Conservation (phyloP, 2,329 filamentous ascomycete genomes). For the Neonectria sp. region DNA sequence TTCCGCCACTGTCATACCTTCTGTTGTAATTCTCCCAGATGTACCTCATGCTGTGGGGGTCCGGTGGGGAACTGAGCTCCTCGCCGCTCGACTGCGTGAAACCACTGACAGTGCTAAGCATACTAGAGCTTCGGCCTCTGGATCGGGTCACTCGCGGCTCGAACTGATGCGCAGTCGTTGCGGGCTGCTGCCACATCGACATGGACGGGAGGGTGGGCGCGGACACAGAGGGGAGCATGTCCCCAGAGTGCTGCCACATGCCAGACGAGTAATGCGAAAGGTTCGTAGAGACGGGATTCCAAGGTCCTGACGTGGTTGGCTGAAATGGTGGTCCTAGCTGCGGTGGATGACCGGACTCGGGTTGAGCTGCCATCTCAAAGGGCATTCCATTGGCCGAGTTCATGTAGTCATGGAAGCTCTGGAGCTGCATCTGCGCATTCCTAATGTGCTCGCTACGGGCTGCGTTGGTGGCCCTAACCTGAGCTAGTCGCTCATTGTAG, state of each 20-base stretch:
- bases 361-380: constrained; percentile 47
- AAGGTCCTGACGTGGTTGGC: constrained; percentile 43
- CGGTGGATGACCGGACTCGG: constrained; percentile 39
- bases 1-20: constrained; percentile 53
- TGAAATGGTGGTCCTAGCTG: constrained; percentile 47
- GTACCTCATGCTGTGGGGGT: constrained; percentile 37
- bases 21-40: constrained; percentile 47
- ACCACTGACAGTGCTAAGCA: constrained; percentile 77
- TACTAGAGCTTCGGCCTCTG: constrained; percentile 74
- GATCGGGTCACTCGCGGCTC: constrained; percentile 57
- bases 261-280: constrained; percentile 53
- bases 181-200: constrained; percentile 55
- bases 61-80: constrained; percentile 53
- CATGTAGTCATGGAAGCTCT: constrained; percentile 52
- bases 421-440: constrained; percentile 51
- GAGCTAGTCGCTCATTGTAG: constrained; percentile 60
- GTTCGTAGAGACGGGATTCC: constrained; percentile 55
- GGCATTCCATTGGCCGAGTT: constrained; percentile 51
- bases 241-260: constrained; percentile 56
- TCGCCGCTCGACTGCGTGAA: constrained; percentile 75
- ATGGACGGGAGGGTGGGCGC: constrained; percentile 51
- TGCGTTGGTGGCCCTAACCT: constrained; percentile 54
- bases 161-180: constrained; percentile 56
- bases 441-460: constrained; percentile 50
- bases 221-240: constrained; percentile 51